phyloP scores from a whole-genome alignment of 2,329 filamentous ascomycete species.

The Fusarium ramigenum region DNA sequence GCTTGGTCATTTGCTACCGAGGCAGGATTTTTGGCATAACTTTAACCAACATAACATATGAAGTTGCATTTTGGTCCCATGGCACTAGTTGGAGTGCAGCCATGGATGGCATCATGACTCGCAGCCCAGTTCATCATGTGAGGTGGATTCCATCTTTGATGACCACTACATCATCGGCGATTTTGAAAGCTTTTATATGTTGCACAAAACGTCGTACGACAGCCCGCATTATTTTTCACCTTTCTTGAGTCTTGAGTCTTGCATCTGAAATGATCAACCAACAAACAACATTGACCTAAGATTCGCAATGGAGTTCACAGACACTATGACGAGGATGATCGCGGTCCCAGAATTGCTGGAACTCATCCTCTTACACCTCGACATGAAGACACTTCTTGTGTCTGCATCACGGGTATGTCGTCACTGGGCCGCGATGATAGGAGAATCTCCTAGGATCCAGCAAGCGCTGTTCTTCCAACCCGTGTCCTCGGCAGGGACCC shows the following conservation, averaged over 20 bases:
- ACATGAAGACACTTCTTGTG: conserved; percentile 42
- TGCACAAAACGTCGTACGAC: background rate
- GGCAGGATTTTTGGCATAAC: background rate
- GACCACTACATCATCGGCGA: background rate
- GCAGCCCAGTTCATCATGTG: background rate
- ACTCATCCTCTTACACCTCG: conserved; percentile 38
- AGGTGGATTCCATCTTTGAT: background rate
- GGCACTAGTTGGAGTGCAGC: background rate
- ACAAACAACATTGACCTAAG: background rate
- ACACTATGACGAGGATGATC: background rate
- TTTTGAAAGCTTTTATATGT: background rate
- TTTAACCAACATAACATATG: background rate
- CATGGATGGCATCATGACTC: conserved; percentile 14
- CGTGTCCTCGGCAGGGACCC: background rate
- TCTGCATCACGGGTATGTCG: conserved; percentile 39
- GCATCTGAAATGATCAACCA: background rate
- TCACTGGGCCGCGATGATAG: conserved; percentile 29
- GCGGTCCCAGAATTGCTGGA: conserved; percentile 41
- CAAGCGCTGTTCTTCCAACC: conserved; percentile 25
- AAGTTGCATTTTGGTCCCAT: background rate
- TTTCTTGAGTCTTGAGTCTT: background rate
- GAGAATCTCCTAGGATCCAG: conserved; percentile 19
- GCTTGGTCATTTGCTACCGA: background rate
- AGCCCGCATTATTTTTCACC: background rate
- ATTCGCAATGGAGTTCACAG: background rate